phyloP scores from a whole-genome alignment of 192 early-diverging fungal genomes.

The Coemansia sp. region DNA sequence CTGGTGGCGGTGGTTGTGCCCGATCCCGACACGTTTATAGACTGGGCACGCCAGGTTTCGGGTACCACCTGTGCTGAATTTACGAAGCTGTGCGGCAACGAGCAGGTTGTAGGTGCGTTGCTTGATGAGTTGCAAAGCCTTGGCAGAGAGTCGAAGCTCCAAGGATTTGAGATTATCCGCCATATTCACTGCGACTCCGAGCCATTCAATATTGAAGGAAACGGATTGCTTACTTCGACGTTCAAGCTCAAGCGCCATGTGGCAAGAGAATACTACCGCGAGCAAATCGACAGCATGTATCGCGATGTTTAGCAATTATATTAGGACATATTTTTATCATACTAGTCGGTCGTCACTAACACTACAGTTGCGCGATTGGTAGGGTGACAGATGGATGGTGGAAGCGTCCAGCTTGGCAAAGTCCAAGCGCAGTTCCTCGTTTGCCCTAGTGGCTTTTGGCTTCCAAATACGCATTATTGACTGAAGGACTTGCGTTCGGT shows the following conservation, averaged over 20 bases:
- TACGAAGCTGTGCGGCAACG: conserved; percentile 51
- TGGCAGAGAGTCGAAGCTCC: conserved; percentile 66
- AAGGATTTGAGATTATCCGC: conserved; percentile 82
- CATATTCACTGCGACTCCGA: conserved; percentile 61
- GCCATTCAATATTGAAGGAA: conserved; percentile 70
- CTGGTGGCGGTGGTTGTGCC: conserved; percentile 88
- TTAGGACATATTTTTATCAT: neutral
- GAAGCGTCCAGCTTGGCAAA: conserved; percentile 27
- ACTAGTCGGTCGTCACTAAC: neutral
- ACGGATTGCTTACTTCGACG: conserved; percentile 80
- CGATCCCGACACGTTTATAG: conserved; percentile 58
- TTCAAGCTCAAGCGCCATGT: conserved; percentile 86
- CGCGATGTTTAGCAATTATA: conserved; percentile 9
- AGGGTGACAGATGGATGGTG: conserved; percentile 37
- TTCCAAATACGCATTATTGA: neutral
- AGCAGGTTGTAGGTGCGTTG: conserved; percentile 55
- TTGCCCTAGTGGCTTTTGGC: neutral
- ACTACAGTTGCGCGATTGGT: conserved; percentile 24
- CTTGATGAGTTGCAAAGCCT: conserved; percentile 57
- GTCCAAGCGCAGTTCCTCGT: conserved; percentile 11
- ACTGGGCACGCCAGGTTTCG: conserved; percentile 58
- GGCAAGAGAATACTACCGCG: conserved; percentile 59
- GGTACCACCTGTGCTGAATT: conserved; percentile 20
- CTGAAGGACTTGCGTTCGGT: neutral
- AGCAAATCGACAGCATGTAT: conserved; percentile 60